These are phyloP conservation scores for Lentinula edodes DNA, from an alignment of 768 basidiomycete species.

Conservation along the genomic window DNA sequence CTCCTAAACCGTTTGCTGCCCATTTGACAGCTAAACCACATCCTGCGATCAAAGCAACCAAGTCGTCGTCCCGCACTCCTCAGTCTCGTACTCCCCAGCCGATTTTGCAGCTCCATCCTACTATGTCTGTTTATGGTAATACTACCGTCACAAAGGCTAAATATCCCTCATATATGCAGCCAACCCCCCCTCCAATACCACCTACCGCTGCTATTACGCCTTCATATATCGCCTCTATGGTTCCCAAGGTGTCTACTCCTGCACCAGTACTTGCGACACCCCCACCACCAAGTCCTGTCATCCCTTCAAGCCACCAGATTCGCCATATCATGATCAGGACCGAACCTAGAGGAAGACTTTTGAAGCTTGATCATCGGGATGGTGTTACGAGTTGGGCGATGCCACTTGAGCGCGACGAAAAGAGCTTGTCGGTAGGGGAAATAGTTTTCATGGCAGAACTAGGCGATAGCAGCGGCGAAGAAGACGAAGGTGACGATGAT, in stretches of 20 bases:
- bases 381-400: constrained; percentile 75
- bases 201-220: not conserved
- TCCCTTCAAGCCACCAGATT: constrained; percentile 39
- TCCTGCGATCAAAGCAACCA: not conserved
- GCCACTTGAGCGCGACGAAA: constrained; percentile 53
- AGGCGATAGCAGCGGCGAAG: constrained; percentile 54
- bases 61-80: not conserved
- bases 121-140: not conserved
- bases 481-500: constrained; percentile 46
- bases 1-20: not conserved
- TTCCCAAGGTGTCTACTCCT: not conserved
- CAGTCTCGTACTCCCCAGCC: not conserved
- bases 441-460: constrained; percentile 51
- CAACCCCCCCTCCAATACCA: not conserved
- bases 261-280: constrained; percentile 9
- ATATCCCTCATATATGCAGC: not conserved
- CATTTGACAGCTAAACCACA: not conserved
- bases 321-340: constrained; percentile 47
- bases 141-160: not conserved
- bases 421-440: constrained; percentile 45
- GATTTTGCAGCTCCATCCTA: constrained; percentile 14
- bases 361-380: constrained; percentile 59
- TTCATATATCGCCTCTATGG: not conserved
- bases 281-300: constrained; percentile 27
- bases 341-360: constrained; percentile 52